phyloP scores from a whole-genome alignment of 2,329 filamentous ascomycete species.

The Cladosporium sp. region DNA sequence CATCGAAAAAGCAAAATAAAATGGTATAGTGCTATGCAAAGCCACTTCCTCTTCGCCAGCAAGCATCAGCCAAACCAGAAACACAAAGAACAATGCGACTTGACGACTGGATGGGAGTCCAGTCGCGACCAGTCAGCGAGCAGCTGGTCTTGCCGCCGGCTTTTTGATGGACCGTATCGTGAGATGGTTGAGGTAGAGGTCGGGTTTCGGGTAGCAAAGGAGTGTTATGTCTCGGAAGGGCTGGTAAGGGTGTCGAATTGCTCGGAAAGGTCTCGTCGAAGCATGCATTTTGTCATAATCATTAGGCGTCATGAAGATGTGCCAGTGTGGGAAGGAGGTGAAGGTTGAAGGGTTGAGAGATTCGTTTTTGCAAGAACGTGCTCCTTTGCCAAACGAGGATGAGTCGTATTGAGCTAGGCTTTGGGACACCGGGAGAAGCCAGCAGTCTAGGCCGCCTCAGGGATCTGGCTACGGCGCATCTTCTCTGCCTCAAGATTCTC shows the following conservation, averaged over 20 bases:
- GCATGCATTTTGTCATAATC: slow-evolving; percentile 24
- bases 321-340: slow-evolving; percentile 13
- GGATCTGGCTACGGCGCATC: slow-evolving; percentile 86
- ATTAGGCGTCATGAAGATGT: slow-evolving; percentile 21
- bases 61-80: slow-evolving; percentile 7
- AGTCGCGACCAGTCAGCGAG: not conserved
- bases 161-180: not conserved
- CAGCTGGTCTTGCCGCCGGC: not conserved
- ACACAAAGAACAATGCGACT: slow-evolving; percentile 6
- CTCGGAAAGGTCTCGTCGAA: slow-evolving; percentile 18
- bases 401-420: not conserved
- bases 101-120: not conserved
- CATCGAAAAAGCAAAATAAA: slow-evolving; percentile 12
- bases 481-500: slow-evolving; percentile 99
- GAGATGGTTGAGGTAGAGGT: slow-evolving; percentile 8
- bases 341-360: not conserved
- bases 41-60: slow-evolving; percentile 8
- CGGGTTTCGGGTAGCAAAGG: slow-evolving; percentile 1
- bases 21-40: slow-evolving; percentile 19
- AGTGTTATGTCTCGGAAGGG: slow-evolving; percentile 7
- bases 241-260: slow-evolving; percentile 18
- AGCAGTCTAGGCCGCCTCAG: slow-evolving; percentile 26
- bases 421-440: not conserved
- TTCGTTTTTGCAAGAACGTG: not conserved
- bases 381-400: slow-evolving; percentile 2